These are phyloP conservation scores for Penicillium griseofulvum DNA, from an alignment of 2,329 filamentous ascomycete species.

Conservation along the genomic window DNA sequence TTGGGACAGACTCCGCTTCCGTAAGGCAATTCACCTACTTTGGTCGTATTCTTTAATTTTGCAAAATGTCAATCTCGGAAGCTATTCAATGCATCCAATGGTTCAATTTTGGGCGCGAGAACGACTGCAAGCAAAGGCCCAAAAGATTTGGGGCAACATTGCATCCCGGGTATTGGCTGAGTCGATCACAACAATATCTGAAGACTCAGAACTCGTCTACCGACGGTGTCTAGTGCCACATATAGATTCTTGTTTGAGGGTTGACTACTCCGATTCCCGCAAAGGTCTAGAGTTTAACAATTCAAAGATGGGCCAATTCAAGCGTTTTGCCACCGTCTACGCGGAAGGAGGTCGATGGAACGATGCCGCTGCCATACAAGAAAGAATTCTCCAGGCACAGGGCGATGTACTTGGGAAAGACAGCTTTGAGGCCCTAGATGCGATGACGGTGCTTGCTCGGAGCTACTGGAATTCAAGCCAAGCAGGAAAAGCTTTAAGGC, in stretches of 20 bases:
- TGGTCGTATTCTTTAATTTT: slow-evolving; percentile 15
- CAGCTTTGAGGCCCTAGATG: slow-evolving; percentile 1
- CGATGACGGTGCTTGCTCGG: slow-evolving; percentile 10
- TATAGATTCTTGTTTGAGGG: slow-evolving; percentile 19
- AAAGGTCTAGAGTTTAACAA: slow-evolving; percentile 9
- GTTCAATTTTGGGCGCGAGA: slow-evolving; percentile 32
- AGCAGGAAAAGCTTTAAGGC: slow-evolving; percentile 10
- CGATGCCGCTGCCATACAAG: slow-evolving; percentile 10
- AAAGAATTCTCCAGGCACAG: slow-evolving; percentile 3
- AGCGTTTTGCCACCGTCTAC: slow-evolving; percentile 11
- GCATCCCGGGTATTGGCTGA: slow-evolving; percentile 14
- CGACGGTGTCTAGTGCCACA: slow-evolving; percentile 25
- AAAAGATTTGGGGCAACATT: slow-evolving; percentile 13
- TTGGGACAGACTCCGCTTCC: slow-evolving; percentile 10
- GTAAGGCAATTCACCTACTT: slow-evolving; percentile 12
- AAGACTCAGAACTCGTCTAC: slow-evolving; percentile 18
- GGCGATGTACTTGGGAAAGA: slow-evolving; percentile 4
- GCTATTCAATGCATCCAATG: slow-evolving; percentile 31
- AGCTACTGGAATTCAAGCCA: slow-evolving; percentile 14
- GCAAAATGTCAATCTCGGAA: slow-evolving; percentile 19
- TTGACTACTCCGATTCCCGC: slow-evolving; percentile 6
- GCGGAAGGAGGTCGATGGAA: slow-evolving; percentile 8
- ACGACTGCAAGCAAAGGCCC: slow-evolving; percentile 18
- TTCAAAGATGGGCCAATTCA: slow-evolving; percentile 2
- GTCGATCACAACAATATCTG: slow-evolving; percentile 12